Evolutionary conservation across 306 rosid genomes (phyloP), one percentile per base, ranked within the genome.

Genomic region (Glycine latifolia): DNA sequence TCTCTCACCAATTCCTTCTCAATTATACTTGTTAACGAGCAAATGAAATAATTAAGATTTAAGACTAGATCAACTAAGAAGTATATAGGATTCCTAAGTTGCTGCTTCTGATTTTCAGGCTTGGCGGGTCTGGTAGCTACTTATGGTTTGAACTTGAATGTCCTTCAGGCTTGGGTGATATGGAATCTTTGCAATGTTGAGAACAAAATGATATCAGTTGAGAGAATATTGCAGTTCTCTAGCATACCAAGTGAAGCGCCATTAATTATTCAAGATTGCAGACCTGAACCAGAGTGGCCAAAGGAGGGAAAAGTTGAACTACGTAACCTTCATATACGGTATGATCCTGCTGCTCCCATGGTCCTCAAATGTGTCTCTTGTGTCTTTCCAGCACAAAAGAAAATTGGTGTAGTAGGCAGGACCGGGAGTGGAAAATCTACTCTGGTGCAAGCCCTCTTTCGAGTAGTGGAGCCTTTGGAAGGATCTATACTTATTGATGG

Each of bases 181-280:
- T 94, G 95, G 95, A 94, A 94, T 69, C 81, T 90, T n/a, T 94
- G 95, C 89, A 94, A 94, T 61, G 98, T 94, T 4, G 98, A 94
- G 69, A 92, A 94, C 91, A 90, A 90, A 82, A 94, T 94, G 98
- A 92, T 94, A 75, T 94, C 98, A 33, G 94, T 94, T 12, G 94
- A 94, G 85, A 88, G 97, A 86, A 88, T 94, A 85, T 85, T 94
- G 47, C 97, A 94, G 14, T 94, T 89, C 82, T 90, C 92, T 4
- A 83, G 66, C 4, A 79, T 92, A 69, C 90, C 91, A 48, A 85
- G 94, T 59, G 98, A 94, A 83, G 98, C 97, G 0, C 95, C 95
- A 8, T 75, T 87, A 41, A 82, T 89, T 13, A 79, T 90, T 26
- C 70, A 89, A 78, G 87, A 83, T 65, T 75, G 69, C 50, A 86